Evolutionary conservation across 2,329 filamentous ascomycete species (phyloP).

Genomic region (Aspergillus calidoustus): DNA sequence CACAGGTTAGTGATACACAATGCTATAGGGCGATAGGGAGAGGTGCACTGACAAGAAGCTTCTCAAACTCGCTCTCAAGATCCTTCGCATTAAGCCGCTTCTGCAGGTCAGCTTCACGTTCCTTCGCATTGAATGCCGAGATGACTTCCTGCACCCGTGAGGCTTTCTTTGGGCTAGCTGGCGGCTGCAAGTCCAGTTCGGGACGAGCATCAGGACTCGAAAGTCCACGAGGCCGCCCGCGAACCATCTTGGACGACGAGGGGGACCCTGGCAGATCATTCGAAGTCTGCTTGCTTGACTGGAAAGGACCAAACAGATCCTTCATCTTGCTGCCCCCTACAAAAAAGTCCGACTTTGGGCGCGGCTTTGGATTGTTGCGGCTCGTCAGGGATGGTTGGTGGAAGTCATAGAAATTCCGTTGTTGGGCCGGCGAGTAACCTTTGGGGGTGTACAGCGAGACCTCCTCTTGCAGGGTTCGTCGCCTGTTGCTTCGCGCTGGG

Average conservation of each 20-base stretch:
- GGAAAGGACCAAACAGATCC: slow-evolving; percentile 36
- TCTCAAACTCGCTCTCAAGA: slow-evolving; percentile 67
- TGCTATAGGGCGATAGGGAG: no score
- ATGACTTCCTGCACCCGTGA: slow-evolving; percentile 67
- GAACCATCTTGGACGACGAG: slow-evolving; percentile 26
- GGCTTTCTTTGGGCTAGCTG: slow-evolving; percentile 51
- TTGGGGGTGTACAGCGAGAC: slow-evolving; percentile 63
- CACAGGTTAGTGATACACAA: slow-evolving; percentile 11
- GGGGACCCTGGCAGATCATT: slow-evolving; percentile 21
- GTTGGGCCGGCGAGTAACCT: slow-evolving; percentile 64
- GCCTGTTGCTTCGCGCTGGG: slow-evolving; percentile 50
- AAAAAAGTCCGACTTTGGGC: slow-evolving; percentile 59
- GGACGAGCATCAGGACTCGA: slow-evolving; percentile 42
- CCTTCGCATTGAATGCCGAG: slow-evolving; percentile 64
- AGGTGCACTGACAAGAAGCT: slow-evolving; percentile 57
- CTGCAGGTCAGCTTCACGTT: slow-evolving; percentile 50
- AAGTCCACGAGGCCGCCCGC: slow-evolving; percentile 31
- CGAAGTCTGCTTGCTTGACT: slow-evolving; percentile 29
- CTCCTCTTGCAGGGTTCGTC: slow-evolving; percentile 56
- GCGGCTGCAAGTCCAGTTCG: slow-evolving; percentile 32
- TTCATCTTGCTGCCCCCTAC: slow-evolving; percentile 47
- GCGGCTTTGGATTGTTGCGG: slow-evolving; percentile 45
- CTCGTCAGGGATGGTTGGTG: slow-evolving; percentile 52
- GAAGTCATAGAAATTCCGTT: slow-evolving; percentile 63
- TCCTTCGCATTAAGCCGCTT: slow-evolving; percentile 55